These are phyloP conservation scores for Pyrenophora tritici-repentis DNA, from an alignment of 2,329 filamentous ascomycete genomes.

Conservation along the genomic window DNA sequence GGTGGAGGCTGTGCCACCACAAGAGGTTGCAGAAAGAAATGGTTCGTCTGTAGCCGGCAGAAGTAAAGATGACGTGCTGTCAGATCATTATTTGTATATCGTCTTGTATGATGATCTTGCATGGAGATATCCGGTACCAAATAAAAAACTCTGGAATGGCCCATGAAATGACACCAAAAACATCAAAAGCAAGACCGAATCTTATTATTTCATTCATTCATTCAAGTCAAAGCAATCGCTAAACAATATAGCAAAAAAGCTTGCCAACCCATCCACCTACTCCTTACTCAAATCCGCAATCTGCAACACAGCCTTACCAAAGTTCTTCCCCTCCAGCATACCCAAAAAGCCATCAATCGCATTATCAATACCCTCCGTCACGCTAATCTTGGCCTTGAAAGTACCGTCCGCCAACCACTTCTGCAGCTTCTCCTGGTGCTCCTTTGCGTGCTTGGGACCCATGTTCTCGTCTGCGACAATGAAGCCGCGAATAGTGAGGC, in stretches of 20 bases:
- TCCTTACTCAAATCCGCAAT: slow-evolving; percentile 52
- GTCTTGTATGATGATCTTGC: too few species aligned
- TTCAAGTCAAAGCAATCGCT: too few species aligned
- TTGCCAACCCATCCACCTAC: neutral
- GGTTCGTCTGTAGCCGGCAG: too few species aligned
- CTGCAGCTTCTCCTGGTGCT: slow-evolving; percentile 76
- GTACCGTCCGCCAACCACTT: slow-evolving; percentile 77
- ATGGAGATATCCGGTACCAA: too few species aligned
- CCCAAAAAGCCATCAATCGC: slow-evolving; percentile 74
- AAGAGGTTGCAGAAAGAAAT: too few species aligned
- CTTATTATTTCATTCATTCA: neutral
- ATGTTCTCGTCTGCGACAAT: slow-evolving; percentile 70
- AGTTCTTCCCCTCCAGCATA: slow-evolving; percentile 78
- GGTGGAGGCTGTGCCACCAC: too few species aligned
- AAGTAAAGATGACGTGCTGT: too few species aligned
- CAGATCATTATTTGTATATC: too few species aligned
- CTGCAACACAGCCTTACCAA: slow-evolving; percentile 83
- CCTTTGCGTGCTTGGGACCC: slow-evolving; percentile 67
- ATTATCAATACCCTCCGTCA: slow-evolving; percentile 79
- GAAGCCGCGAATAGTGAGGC: slow-evolving; percentile 75
- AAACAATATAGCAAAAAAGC: too few species aligned
- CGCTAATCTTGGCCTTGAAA: slow-evolving; percentile 70
- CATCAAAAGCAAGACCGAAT: neutral
- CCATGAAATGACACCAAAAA: too few species aligned
- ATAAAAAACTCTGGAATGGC: too few species aligned